These are phyloP conservation scores for Fusarium acutatum DNA, from an alignment of 2,329 filamentous ascomycete species.

Conservation along the genomic window DNA sequence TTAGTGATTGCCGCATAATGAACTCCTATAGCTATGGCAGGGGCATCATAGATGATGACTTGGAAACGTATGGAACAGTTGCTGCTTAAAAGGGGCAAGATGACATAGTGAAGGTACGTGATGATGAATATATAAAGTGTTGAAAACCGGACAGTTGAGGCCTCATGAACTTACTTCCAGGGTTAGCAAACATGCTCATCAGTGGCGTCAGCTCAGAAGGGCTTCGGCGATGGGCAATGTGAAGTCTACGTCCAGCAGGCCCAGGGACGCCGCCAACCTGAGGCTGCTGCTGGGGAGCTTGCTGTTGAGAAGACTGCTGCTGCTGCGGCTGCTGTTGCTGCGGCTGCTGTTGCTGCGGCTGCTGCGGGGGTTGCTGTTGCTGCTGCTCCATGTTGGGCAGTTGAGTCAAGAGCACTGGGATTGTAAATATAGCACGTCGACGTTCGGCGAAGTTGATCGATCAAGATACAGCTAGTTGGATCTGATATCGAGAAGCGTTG, in stretches of 20 bases:
- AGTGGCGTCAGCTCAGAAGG: constrained; percentile 96
- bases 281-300: constrained; percentile 56
- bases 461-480: constrained; percentile 34
- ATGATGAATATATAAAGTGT: background rate
- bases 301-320: constrained; percentile 66
- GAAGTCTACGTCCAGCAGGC: constrained; percentile 86
- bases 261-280: constrained; percentile 70
- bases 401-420: constrained; percentile 52
- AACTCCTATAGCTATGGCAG: background rate
- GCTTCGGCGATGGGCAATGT: constrained; percentile 96
- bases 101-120: constrained; percentile 3
- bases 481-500: constrained; percentile 36
- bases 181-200: constrained; percentile 87
- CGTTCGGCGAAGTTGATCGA: constrained; percentile 44
- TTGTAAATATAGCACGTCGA: constrained; percentile 47
- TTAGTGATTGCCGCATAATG: constrained; percentile 30
- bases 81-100: background rate
- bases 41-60: background rate
- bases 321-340: too few species aligned
- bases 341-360: constrained; percentile 58
- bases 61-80: background rate
- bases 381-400: constrained; percentile 67
- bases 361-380: constrained; percentile 65
- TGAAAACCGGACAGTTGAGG: background rate
- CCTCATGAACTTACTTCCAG: constrained; percentile 65